These are phyloP conservation scores for Aphanomyces cochlioides DNA, from an alignment of 352 stramenopile genomes.

Conservation along the genomic window DNA sequence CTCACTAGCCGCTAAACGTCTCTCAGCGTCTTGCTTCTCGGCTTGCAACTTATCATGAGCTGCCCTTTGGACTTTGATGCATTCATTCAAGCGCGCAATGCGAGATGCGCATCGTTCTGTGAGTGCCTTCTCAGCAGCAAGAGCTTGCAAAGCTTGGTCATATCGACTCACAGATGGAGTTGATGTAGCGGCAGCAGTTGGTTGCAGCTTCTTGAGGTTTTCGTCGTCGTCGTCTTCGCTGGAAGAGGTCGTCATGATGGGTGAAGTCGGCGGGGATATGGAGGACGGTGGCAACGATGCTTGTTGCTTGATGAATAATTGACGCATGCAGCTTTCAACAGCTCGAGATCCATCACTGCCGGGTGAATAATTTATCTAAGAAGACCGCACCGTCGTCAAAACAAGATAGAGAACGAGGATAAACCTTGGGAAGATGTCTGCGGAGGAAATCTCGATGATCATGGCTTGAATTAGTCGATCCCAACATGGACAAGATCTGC, in stretches of 20 bases:
- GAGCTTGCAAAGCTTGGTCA: neutral
- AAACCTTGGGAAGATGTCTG: too few species aligned
- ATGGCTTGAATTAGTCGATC: too few species aligned
- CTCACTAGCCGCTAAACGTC: neutral
- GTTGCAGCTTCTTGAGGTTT: too few species aligned
- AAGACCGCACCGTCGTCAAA: too few species aligned
- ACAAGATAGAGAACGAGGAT: too few species aligned
- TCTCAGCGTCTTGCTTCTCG: neutral
- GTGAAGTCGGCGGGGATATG: neutral
- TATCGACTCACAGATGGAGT: neutral
- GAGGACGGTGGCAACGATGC: neutral
- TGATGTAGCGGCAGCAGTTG: neutral
- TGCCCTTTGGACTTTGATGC: conserved; percentile 20
- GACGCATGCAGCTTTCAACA: neutral
- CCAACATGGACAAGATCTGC: too few species aligned
- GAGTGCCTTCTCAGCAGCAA: conserved; percentile 11
- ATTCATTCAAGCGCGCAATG: conserved; percentile 8
- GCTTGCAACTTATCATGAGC: neutral
- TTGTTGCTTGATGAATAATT: conserved; percentile 18
- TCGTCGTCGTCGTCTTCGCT: conserved; percentile 13
- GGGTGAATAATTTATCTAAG: too few species aligned
- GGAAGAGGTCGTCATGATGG: conserved; percentile 16
- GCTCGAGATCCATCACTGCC: too few species aligned
- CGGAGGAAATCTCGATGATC: too few species aligned
- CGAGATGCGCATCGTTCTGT: conserved; percentile 15